A percentile compares a stretch with the other conserved stretches of the same genome.
These are phyloP conservation scores for Gleditsia sinensis DNA, from an alignment of 306 rosid species.

Conservation along the genomic window DNA sequence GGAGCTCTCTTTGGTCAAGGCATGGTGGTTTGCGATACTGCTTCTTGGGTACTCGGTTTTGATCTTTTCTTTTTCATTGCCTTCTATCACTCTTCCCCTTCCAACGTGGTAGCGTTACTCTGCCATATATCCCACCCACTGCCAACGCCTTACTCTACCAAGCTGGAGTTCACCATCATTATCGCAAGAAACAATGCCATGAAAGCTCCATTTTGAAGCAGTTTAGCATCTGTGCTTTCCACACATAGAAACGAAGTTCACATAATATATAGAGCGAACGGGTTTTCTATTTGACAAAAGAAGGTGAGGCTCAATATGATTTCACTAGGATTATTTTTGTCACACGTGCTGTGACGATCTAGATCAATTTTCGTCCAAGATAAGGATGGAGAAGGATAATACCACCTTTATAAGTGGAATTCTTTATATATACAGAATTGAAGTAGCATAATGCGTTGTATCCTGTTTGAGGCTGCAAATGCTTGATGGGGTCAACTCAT, in stretches of 20 bases:
- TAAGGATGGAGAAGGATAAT: constrained; percentile 38
- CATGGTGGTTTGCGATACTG: constrained; percentile 45
- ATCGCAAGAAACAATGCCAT: constrained; percentile 37
- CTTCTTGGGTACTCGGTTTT: constrained; percentile 27
- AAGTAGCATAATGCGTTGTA: neutral
- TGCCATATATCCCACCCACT: constrained; percentile 48
- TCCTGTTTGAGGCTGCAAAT: constrained; percentile 21
- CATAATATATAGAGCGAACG: neutral
- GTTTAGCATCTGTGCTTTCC: constrained; percentile 7
- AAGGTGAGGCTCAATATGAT: constrained; percentile 22
- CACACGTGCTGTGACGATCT: constrained; percentile 20
- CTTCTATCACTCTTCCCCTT: constrained; percentile 39
- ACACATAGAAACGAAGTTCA: neutral
- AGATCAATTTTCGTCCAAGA: constrained; percentile 31
- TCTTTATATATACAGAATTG: neutral
- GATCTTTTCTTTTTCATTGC: constrained; percentile 34
- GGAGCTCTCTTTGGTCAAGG: constrained; percentile 47
- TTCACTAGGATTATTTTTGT: constrained; percentile 39
- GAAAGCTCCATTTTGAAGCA: constrained; percentile 50
- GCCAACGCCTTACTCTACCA: constrained; percentile 39
- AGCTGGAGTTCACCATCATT: constrained; percentile 36
- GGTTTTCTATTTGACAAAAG: constrained; percentile 3
- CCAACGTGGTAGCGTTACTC: constrained; percentile 42
- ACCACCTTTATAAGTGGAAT: constrained; percentile 43
- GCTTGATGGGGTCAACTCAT: constrained; percentile 34